Base-by-base conservation (phyloP, 1,284 basidiomycete species). In the Cutaneotrichosporon sp. region DNA sequence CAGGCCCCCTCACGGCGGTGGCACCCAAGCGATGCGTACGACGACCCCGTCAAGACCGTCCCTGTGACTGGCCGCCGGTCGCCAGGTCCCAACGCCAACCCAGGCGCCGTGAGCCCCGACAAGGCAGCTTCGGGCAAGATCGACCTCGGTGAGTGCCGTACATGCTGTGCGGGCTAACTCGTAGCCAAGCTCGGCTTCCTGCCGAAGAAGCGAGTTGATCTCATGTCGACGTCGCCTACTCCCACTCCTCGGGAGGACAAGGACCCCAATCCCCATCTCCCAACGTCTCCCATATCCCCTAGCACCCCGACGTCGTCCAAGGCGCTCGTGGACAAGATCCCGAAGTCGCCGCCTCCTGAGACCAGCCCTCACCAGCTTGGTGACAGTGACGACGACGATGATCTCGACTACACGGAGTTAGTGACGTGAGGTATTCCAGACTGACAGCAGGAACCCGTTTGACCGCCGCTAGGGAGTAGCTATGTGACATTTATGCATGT, bases 171-270 rank as follows among this genome's bases (percentile, higher is more conserved):
- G 27, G 12, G 17, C 51, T 43, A 17, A 46, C 45, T 26, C 5
- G n/a, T 51, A 72, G 69, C 71, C 45, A 75, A 74, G 59, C 66
- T 75, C 31, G 74, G 74, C 19, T 68, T 75, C 52, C 60, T 75
- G 6, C 74, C 74, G 4, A 75, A 75, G 63, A 72, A 72, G 52
- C 60, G 63, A 35, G 74, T 75, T 41, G 70, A 72, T 49, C 66
- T 74, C 19, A 56, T 74, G 38, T 69, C 67, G 3, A 61, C 69
- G 0, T 68, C 65, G 5, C 63, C 67, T 10, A 29, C 60, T 62
- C 43, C 31, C 9, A 24, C n/a, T n/a, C n/a, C n/a, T n/a, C n/a
- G 11, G 17, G 51, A 67, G 33, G 61, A 61, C 44, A 34, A 26
- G 32, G 65, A 70, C 49, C 62, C 63, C 31, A 65, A 70, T 56